These are phyloP conservation scores for Aureobasidium lini DNA, from an alignment of 2,329 filamentous ascomycete genomes.

Conservation along the genomic window DNA sequence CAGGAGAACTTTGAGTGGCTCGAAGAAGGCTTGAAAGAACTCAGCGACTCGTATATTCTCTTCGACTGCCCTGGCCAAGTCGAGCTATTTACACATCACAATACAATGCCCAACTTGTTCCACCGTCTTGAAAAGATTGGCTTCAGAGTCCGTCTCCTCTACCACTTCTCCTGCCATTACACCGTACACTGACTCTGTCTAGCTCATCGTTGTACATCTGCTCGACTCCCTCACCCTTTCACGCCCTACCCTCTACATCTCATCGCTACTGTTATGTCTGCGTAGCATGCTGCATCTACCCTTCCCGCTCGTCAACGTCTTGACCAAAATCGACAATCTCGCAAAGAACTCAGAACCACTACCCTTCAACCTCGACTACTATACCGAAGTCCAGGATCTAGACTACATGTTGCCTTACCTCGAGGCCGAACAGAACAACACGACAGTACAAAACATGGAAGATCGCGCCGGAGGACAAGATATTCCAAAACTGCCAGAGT, in stretches of 20 bases:
- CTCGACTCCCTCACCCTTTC: conserved; percentile 92
- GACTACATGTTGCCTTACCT: conserved; percentile 74
- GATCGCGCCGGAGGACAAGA: conserved; percentile 41
- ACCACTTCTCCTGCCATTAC: not conserved
- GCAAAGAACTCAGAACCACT: conserved; percentile 65
- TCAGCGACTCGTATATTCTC: conserved; percentile 78
- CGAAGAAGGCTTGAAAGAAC: conserved; percentile 66
- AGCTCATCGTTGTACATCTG: conserved; percentile 90
- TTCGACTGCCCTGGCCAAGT: conserved; percentile 98
- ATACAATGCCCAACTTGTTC: conserved; percentile 85
- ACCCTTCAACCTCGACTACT: conserved; percentile 93
- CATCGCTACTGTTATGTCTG: conserved; percentile 83
- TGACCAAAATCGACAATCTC: conserved; percentile 97
- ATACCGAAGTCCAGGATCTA: conserved; percentile 94
- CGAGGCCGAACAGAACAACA: conserved; percentile 62
- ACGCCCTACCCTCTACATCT: conserved; percentile 88
- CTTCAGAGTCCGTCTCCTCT: conserved; percentile 63
- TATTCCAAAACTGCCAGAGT: conserved; percentile 11
- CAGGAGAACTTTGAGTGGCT: conserved; percentile 94
- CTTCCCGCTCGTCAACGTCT: conserved; percentile 87
- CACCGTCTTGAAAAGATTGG: conserved; percentile 82
- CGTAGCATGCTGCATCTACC: conserved; percentile 98
- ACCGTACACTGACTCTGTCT: conserved; percentile 24
- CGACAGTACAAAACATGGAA: conserved; percentile 16
- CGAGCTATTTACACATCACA: conserved; percentile 93